Base-by-base conservation (phyloP, 331 rosid genomes). In the Stylosanthes scabra region DNA sequence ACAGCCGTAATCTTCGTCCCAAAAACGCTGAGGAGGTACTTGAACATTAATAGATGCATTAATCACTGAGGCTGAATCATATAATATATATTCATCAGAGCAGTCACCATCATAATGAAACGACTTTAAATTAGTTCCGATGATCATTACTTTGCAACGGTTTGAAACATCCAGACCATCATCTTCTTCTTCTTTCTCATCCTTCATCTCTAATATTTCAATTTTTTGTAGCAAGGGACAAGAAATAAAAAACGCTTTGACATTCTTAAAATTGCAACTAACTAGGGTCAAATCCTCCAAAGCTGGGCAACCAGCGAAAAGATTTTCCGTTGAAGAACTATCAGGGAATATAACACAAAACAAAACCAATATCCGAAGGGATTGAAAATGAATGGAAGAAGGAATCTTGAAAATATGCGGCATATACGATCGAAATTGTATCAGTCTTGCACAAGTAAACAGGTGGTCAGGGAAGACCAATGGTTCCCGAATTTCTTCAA, bases 51-150 rank as follows among this genome's bases (percentile, higher is more conserved):
- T 12, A 11, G 47, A 5, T 52, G 60, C 83, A n/a, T 68, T 4
- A 9, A 14, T 44, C 27, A 68, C 9, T 1, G 56, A 42, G 14
- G 10, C 0, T 50, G 80, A 3, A 59, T 5, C 3, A 27, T 2
- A 6, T 7, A 80, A 69, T 4, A 7, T 37, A 40, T 56, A 74
- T 50, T 75, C 65, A 63, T 71, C 42, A 2, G 34, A 2, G 55
- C 51, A 25, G 2, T 59, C 71, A 8, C 82, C 85, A 1, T 16
- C 37, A 25, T 76, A 76, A 20, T 39, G 7, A 56, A 71, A 81
- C 42, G 29, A 25, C 39, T 34, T 37, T 15, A 76, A 55, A 5
- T 68, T 59, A 11, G 2, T 10, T 49, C 14, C 74, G 14, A 12
- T 0, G 8, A 74, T 62, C 7, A 5, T 7, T 29, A 80, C 54